A percentile compares a stretch with the other conserved stretches of the same genome.
These are phyloP conservation scores for Sclerotinia spermophila DNA, from an alignment of 2,329 filamentous ascomycete species.

Conservation along the genomic window DNA sequence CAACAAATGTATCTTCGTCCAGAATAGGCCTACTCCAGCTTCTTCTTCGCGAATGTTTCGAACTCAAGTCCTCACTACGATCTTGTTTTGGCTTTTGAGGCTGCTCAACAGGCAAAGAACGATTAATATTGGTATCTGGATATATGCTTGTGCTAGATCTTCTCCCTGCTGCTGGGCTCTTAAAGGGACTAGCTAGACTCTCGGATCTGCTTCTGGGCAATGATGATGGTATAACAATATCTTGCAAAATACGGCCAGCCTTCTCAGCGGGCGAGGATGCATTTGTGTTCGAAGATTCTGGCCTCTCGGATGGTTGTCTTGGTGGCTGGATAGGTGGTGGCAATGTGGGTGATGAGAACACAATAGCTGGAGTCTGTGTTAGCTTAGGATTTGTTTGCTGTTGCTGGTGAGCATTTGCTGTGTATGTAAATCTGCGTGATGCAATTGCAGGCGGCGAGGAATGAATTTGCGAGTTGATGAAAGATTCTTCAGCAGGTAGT, in stretches of 20 bases:
- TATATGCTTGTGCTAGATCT: constrained; percentile 27
- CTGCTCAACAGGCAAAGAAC: constrained; percentile 12
- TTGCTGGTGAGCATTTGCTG: constrained; percentile 32
- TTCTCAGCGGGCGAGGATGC: constrained; percentile 33
- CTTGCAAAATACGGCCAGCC: constrained; percentile 37
- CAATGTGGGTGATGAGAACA: constrained; percentile 37
- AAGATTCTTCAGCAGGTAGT: constrained; percentile 22
- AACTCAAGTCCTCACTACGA: constrained; percentile 24
- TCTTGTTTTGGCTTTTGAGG: constrained; percentile 27
- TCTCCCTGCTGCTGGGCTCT: constrained; percentile 33
- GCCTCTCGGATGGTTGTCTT: constrained; percentile 20
- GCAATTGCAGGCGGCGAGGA: constrained; percentile 36
- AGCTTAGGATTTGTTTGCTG: constrained; percentile 27
- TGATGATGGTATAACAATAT: constrained; percentile 34
- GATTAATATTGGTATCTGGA: constrained; percentile 20
- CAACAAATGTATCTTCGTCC: constrained; percentile 32
- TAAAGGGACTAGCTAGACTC: constrained; percentile 37
- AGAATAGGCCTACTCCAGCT: constrained; percentile 19
- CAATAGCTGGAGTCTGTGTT: constrained; percentile 34
- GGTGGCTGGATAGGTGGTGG: constrained; percentile 31
- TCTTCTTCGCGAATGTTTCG: constrained; percentile 20
- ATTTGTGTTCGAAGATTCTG: constrained; percentile 12
- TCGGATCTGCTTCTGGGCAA: constrained; percentile 35
- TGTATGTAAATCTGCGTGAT: constrained; percentile 33
- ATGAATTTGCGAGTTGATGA: constrained; percentile 29